These are phyloP conservation scores for Polyporus arcularius DNA, from an alignment of 768 basidiomycete species.

Conservation along the genomic window DNA sequence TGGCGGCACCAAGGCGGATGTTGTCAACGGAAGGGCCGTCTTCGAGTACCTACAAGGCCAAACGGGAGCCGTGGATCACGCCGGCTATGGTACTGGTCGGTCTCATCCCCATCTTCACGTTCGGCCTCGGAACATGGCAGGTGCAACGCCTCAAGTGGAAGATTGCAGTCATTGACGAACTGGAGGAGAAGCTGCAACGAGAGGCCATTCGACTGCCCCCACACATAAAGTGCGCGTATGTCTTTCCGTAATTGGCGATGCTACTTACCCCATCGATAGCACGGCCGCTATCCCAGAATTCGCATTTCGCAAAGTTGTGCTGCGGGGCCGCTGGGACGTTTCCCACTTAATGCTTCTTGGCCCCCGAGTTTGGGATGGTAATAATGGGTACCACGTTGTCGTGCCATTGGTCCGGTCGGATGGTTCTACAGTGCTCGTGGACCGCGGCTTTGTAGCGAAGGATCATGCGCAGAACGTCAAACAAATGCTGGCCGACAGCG, in stretches of 20 bases:
- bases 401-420: constrained; percentile 81
- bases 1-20: constrained; percentile 1
- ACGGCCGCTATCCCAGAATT: constrained; percentile 85
- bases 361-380: constrained; percentile 88
- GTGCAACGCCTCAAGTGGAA: constrained; percentile 94
- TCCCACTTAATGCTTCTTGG: constrained; percentile 76
- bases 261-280: constrained; percentile 34
- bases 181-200: constrained; percentile 85
- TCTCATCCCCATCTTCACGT: constrained; percentile 87
- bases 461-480: constrained; percentile 45
- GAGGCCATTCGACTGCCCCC: constrained; percentile 78
- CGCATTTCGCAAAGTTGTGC: constrained; percentile 79
- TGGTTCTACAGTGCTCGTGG: constrained; percentile 85
- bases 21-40: constrained; percentile 11
- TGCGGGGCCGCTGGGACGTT: constrained; percentile 81
- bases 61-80: constrained; percentile 61
- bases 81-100: constrained; percentile 77
- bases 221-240: constrained; percentile 71
- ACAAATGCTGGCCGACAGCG: constrained; percentile 32
- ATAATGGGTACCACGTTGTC: constrained; percentile 83
- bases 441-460: constrained; percentile 84
- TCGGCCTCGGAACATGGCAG: constrained; percentile 92
- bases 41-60: constrained; percentile 48
- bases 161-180: constrained; percentile 86
- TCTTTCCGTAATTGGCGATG: constrained; percentile 6